These are phyloP conservation scores for Xenosphaeropsis pyriputrescens DNA, from an alignment of 2,329 filamentous ascomycete species.

Conservation along the genomic window DNA sequence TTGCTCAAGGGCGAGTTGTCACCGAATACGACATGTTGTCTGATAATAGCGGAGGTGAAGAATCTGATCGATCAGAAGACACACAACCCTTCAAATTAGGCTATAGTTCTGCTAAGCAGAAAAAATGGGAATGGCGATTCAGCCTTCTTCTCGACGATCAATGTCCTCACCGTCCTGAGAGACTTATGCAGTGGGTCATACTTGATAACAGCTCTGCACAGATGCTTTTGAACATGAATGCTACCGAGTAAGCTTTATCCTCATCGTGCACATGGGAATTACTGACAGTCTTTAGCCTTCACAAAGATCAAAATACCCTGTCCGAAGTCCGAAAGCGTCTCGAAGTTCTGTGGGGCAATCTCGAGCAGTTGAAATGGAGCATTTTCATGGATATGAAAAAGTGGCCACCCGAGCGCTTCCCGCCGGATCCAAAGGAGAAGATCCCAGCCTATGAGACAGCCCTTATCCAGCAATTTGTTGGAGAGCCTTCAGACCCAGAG, in stretches of 20 bases:
- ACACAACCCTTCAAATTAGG: constrained; percentile 7
- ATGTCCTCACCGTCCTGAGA: constrained; percentile 15
- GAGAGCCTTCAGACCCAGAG: constrained; percentile 8
- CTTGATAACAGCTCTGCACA: constrained; percentile 47
- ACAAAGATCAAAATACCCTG: constrained; percentile 31
- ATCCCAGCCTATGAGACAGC: too few species aligned
- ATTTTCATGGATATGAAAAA: constrained; percentile 7
- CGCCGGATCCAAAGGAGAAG: too few species aligned
- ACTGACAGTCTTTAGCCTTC: constrained; percentile 31
- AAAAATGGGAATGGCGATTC: constrained; percentile 72
- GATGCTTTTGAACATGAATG: constrained; percentile 36
- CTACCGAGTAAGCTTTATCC: constrained; percentile 31
- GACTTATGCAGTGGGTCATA: constrained; percentile 38
- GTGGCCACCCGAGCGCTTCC: too few species aligned
- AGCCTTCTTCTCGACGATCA: constrained; percentile 65
- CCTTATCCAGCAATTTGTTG: too few species aligned
- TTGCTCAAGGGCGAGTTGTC: constrained; percentile 34
- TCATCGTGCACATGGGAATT: background rate
- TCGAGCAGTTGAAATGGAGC: constrained; percentile 52
- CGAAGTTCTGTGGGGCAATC: constrained; percentile 72
- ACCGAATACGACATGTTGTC: constrained; percentile 35
- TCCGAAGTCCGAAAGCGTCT: constrained; percentile 49
- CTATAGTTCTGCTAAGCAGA: constrained; percentile 7
- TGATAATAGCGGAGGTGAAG: constrained; percentile 19
- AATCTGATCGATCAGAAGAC: constrained; percentile 12